Evolutionary conservation across 495 filamentous ascomycete genomes (phyloP).

Genomic region (Halenospora varia): DNA sequence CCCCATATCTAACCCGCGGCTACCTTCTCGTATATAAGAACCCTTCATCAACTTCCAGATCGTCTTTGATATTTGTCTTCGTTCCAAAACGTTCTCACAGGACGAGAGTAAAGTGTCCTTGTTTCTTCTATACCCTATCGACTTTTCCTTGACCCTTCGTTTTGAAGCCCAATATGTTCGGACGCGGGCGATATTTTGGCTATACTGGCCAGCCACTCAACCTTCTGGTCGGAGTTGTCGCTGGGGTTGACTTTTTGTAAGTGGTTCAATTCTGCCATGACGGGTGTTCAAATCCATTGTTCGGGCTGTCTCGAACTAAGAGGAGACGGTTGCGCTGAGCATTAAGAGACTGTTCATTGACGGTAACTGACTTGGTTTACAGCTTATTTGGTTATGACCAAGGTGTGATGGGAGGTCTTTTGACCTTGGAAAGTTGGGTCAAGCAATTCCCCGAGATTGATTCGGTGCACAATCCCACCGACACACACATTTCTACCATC

Average conservation of each 20-base stretch:
- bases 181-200: constrained; percentile 50
- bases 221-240: constrained; percentile 62
- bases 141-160: constrained; percentile 60
- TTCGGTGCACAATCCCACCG: constrained; percentile 14
- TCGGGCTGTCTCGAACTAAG: no score
- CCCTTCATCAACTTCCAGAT: not conserved
- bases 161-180: constrained; percentile 26
- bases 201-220: constrained; percentile 63
- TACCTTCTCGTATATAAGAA: not conserved
- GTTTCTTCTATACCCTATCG: constrained; percentile 19
- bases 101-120: not conserved
- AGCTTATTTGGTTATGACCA: constrained; percentile 52
- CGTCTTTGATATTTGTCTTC: not conserved
- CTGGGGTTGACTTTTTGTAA: constrained; percentile 65
- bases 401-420: constrained; percentile 37
- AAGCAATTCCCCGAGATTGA: constrained; percentile 36
- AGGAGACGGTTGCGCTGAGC: no score
- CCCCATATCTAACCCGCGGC: not conserved
- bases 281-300: not conserved
- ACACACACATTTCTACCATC: constrained; percentile 19
- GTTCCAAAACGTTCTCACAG: not conserved
- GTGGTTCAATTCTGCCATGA: not conserved
- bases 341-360: no score
- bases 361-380: no score
- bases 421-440: constrained; percentile 34